Base-by-base conservation (phyloP, 805 yeast species). In the Wickerhamiella cacticola region DNA sequence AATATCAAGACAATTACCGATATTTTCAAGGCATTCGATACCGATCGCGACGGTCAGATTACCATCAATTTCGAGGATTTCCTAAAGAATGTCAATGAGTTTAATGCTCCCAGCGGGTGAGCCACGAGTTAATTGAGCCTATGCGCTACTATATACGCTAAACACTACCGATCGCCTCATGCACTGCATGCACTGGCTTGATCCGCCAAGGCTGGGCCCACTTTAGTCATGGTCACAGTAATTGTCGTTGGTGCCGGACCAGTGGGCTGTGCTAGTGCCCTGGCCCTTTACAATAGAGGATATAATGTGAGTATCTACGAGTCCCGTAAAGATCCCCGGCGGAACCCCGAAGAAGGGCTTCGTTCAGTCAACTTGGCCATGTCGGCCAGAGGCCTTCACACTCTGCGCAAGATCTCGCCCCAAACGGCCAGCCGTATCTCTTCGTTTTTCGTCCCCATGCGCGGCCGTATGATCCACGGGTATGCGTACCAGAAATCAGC, bases 391-490 rank as follows among this genome's bases (percentile, higher is more conserved):
- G 96, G 96, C 1, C 79, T 86, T 48, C 65, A 71, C 23, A 82
- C 95, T 0, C 63, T 88, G 59, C 65, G 70, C 19, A 71, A 69
- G 44, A 78, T 87, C 10, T 87, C 82, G 59, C 60, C 65, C 0
- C 71, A 66, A 12, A 68, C 86, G 68, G 76, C 81, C 10, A 62
- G 66, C 0, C 59, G 78, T 22, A 71, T 86, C 1, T 58, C 82
- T 52, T 64, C 68, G 26, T 74, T 75, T 36, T 74, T 83, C 21
- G 80, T 84, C 22, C 96, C 96, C 2, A 83, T 88, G 89, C 66
- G 74, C 36, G 96, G 95, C 1, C 69, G 96, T 38, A 86, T 87
- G 96, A 78, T 88, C 50, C 96, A 88, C 62, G 80, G 80, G 53
- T 44, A 64, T 12, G 95, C 94, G 0, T 62, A 64, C 18, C 79